These are phyloP conservation scores for Lenzites betulinus DNA, from an alignment of 768 basidiomycete genomes.

Conservation along the genomic window DNA sequence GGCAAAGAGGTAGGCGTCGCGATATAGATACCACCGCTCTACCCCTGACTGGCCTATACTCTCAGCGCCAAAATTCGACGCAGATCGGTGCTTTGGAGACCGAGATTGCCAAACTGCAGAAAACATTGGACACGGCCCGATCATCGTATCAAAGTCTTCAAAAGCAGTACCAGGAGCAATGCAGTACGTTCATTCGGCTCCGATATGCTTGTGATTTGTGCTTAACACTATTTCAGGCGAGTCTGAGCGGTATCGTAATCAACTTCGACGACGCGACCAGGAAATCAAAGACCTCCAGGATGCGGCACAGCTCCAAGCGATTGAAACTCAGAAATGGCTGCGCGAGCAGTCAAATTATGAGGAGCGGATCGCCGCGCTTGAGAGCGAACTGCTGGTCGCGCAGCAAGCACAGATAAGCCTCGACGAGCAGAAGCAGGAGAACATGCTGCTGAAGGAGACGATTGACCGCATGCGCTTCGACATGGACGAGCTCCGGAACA, in stretches of 20 bases:
- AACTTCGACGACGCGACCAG: conserved; percentile 75
- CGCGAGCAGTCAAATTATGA: conserved; percentile 75
- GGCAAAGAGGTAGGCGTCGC: conserved; percentile 69
- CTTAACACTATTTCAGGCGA: conserved; percentile 46
- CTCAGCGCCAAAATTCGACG: conserved; percentile 56
- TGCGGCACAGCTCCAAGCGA: conserved; percentile 54
- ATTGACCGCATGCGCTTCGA: conserved; percentile 94
- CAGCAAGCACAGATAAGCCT: conserved; percentile 72
- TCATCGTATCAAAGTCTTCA: conserved; percentile 75
- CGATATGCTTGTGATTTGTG: not conserved
- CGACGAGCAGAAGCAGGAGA: conserved; percentile 95
- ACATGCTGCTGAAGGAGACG: conserved; percentile 90
- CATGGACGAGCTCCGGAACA: conserved; percentile 84
- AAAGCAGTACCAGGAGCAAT: conserved; percentile 89
- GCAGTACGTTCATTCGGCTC: conserved; percentile 49
- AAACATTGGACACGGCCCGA: conserved; percentile 72
- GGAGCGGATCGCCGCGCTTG: conserved; percentile 67
- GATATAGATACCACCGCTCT: conserved; percentile 4
- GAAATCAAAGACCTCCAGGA: conserved; percentile 69
- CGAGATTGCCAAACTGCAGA: conserved; percentile 76
- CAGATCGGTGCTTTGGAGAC: conserved; percentile 75
- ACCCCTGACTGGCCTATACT: conserved; percentile 24
- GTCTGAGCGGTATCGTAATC: conserved; percentile 77
- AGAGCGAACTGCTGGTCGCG: conserved; percentile 68
- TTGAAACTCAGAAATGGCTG: conserved; percentile 67